Percentiles rank a stretch among this genome's conserved stretches.
These are phyloP conservation scores for Aspergillus sp. DNA, from an alignment of 2,329 filamentous ascomycete species.

Conservation along the genomic window DNA sequence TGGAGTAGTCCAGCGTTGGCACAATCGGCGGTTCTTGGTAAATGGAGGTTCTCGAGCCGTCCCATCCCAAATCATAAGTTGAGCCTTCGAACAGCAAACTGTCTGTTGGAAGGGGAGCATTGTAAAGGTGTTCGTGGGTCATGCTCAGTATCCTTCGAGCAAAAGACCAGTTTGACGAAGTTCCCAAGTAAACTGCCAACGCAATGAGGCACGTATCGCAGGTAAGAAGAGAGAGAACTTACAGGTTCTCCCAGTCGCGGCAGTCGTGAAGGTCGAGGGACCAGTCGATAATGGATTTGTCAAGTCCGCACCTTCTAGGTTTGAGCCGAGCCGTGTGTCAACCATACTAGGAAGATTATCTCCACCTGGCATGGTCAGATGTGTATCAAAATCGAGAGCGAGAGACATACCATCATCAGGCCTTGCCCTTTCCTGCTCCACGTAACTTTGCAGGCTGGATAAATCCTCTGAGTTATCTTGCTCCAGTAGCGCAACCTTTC, in stretches of 20 bases:
- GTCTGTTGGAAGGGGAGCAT: constrained; percentile 48
- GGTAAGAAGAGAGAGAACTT: constrained; percentile 24
- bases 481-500: constrained; percentile 32
- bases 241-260: constrained; percentile 49
- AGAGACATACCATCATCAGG: constrained; percentile 24
- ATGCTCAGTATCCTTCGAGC: constrained; percentile 55
- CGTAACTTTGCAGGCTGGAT: constrained; percentile 23
- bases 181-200: constrained; percentile 55
- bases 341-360: constrained; percentile 16
- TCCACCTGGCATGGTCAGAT: constrained; percentile 21
- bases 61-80: constrained; percentile 59
- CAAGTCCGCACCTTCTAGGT: constrained; percentile 38
- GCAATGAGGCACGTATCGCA: not conserved
- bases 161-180: constrained; percentile 63
- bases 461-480: constrained; percentile 20
- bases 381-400: not conserved
- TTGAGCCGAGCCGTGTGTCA: constrained; percentile 21
- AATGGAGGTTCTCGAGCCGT: constrained; percentile 42
- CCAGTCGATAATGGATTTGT: constrained; percentile 50
- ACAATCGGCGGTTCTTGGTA: constrained; percentile 40
- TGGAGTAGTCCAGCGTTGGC: constrained; percentile 56
- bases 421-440: constrained; percentile 22
- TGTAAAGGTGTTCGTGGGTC: constrained; percentile 53
- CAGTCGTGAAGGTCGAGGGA: constrained; percentile 49
- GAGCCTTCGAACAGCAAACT: constrained; percentile 56